Percentiles rank a stretch among this genome's conserved stretches.
Evolutionary conservation across 2,329 filamentous ascomycete genomes (phyloP).

Genomic region (Myriosclerotinia duriaeana): DNA sequence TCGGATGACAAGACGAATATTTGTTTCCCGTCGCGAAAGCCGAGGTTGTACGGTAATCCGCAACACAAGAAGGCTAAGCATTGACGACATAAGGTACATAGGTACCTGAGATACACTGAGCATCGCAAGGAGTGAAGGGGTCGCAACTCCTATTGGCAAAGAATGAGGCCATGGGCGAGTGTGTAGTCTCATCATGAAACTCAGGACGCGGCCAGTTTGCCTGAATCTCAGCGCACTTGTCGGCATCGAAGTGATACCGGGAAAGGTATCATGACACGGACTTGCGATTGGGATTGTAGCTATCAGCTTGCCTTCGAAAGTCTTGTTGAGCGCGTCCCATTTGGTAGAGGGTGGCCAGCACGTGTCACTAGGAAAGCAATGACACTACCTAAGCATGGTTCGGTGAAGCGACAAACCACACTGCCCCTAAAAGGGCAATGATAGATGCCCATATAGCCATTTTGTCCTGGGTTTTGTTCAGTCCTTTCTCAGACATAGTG

Average conservation of each 20-base stretch:
- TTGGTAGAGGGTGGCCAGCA: conserved; percentile 25
- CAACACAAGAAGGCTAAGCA: conserved; percentile 26
- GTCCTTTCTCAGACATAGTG: conserved; percentile 5
- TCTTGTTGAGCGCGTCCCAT: conserved; percentile 28
- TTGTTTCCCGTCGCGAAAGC: conserved; percentile 40
- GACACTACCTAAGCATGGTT: conserved; percentile 3
- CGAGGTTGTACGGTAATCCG: conserved; percentile 38
- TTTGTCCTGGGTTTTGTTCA: neutral
- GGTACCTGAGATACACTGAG: conserved; percentile 35
- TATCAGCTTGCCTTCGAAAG: conserved; percentile 21
- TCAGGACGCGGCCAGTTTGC: conserved; percentile 20
- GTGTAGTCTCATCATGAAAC: conserved; percentile 8
- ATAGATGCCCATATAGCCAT: conserved; percentile 10
- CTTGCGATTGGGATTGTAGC: too few species aligned
- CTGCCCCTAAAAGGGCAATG: conserved; percentile 1
- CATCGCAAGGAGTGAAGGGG: neutral
- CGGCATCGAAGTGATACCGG: too few species aligned
- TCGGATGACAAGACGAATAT: conserved; percentile 48
- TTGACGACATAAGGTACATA: conserved; percentile 33
- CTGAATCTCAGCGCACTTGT: conserved; percentile 22
- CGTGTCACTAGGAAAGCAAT: conserved; percentile 27
- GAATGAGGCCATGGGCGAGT: conserved; percentile 13
- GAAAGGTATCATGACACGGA: too few species aligned
- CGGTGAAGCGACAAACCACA: conserved; percentile 9
- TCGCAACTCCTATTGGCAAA: conserved; percentile 10